Conservation (phyloP, 192 early-diverging fungal genomes). For the Ambispora gerdemannii region DNA sequence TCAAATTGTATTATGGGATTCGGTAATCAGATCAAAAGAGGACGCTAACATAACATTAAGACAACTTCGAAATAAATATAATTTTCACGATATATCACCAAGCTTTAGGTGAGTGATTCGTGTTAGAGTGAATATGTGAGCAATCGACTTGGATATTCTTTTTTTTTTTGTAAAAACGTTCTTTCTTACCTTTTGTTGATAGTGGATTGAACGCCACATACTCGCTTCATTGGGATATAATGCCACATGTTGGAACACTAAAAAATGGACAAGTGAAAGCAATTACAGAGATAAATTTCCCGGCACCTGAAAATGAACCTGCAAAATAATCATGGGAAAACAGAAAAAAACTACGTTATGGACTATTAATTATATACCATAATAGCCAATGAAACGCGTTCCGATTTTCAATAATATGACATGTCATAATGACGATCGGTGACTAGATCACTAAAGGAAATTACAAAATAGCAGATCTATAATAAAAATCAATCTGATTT, state of each 20-base stretch:
- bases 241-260: slow-evolving; percentile 75
- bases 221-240: slow-evolving; percentile 77
- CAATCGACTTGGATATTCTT: slow-evolving; percentile 1
- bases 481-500: too few relatives aligned
- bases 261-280: slow-evolving; percentile 39
- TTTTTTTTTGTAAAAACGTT: slow-evolving; percentile 9
- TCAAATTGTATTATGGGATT: slow-evolving; percentile 81
- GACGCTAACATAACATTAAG: slow-evolving; percentile 57
- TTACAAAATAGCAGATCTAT: too few relatives aligned
- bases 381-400: too few relatives aligned
- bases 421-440: too few relatives aligned
- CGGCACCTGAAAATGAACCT: slow-evolving; percentile 31
- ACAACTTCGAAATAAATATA: slow-evolving; percentile 65
- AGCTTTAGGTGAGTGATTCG: slow-evolving; percentile 59
- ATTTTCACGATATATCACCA: slow-evolving; percentile 62
- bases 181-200: background rate
- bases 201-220: slow-evolving; percentile 67
- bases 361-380: too few relatives aligned
- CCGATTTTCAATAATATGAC: too few relatives aligned
- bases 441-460: too few relatives aligned
- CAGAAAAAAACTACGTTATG: too few relatives aligned
- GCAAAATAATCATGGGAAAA: too few relatives aligned
- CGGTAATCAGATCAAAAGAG: slow-evolving; percentile 67
- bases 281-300: slow-evolving; percentile 34
- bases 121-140: too few relatives aligned